Conservation (phyloP, 306 rosid species). For the Inga oerstediana region DNA sequence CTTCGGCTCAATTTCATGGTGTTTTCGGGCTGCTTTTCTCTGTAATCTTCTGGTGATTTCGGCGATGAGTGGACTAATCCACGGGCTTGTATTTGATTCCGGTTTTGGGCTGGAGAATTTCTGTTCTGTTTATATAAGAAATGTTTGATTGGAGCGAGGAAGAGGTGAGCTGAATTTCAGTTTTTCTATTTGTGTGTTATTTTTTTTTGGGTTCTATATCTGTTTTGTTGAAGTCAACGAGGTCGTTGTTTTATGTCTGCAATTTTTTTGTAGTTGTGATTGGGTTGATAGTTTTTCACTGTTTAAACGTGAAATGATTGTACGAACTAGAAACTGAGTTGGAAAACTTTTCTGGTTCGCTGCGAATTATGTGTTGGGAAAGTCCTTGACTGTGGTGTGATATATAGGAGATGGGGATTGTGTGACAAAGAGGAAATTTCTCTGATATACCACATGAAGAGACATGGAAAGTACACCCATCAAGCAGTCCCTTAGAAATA, state of each 20-base stretch:
- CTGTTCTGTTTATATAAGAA: constrained; percentile 35
- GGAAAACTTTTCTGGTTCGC: constrained; percentile 4
- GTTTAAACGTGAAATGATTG: constrained; percentile 21
- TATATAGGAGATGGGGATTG: background rate
- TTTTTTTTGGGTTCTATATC: background rate
- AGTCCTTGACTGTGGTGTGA: background rate
- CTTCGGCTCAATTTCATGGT: constrained; percentile 24
- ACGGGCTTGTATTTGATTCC: constrained; percentile 39
- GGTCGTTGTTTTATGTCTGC: background rate
- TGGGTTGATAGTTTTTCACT: background rate
- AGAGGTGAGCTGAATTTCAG: constrained; percentile 52
- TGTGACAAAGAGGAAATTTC: background rate
- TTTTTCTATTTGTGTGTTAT: background rate
- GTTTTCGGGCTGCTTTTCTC: constrained; percentile 26
- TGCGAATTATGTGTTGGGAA: background rate
- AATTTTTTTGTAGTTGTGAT: too few species aligned
- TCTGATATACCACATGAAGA: background rate
- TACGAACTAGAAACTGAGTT: constrained; percentile 22
- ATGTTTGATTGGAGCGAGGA: constrained; percentile 92
- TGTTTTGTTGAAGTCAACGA: background rate
- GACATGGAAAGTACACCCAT: background rate
- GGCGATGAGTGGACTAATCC: constrained; percentile 65
- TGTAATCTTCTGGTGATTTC: constrained; percentile 25
- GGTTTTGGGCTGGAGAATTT: constrained; percentile 37
- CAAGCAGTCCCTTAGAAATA: background rate